Evolutionary conservation across 306 rosid genomes (phyloP), one percentile per base, ranked within the genome.

Genomic region (Luffa aegyptiaca): DNA sequence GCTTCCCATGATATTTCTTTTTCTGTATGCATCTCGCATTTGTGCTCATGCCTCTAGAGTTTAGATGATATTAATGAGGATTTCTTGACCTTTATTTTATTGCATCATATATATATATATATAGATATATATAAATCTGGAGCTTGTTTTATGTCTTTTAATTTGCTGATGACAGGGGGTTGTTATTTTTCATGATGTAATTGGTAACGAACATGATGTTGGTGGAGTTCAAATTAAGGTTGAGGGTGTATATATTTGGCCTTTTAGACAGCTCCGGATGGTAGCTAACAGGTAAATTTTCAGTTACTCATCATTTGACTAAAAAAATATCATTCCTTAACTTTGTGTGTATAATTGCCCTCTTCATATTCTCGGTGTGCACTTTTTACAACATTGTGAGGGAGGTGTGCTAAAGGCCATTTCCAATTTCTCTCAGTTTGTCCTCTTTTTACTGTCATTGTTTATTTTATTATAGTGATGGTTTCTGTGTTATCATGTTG

Each of bases 231-330:
- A 93, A 86, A 88, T 95, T 86, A 95, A 87, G 86, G 90, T 95
- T 77, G 99, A 95, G 89, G 99, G 99, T 88, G 99, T 95, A 86
- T 95, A 93, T 87, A 90, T 95, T 87, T 95, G 99, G 99, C 99
- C 99, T 26, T 95, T 93, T 84, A 87, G 97, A 82, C 99, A 95
- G 86, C 97, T 95, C 85, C 97, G 99, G 70, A 85, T 95, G 95
- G 93, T 95, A 49, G 99, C 97, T 75, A 90, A 83, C 88, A 91
- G 99, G 99, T 95, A 78, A 82, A 58, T 79, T 20, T 51, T 59
- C 8, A 64, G 36, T 36, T 39, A 35, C 71, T 51, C 33, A 12
- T 65, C 48, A 81, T 49, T 49, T 79, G 49, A 37, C 51, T 17
- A 8, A 26, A 61, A 62, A 31, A 16, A 11, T 48, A 2, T 16